phyloP scores from a whole-genome alignment of 345 rosid genomes.

The Clarkia xantiana region DNA sequence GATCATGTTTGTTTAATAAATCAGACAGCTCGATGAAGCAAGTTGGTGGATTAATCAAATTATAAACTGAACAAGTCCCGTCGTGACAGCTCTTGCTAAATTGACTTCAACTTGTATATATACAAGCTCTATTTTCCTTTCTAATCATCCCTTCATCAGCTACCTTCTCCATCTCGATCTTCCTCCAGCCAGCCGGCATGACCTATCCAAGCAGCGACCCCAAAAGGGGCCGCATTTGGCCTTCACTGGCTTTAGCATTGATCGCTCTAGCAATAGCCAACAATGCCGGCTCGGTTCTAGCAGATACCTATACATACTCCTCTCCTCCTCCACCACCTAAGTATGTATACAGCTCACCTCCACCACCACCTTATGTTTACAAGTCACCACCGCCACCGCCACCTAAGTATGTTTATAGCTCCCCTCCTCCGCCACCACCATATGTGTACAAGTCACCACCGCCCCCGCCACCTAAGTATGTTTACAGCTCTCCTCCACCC shows the following conservation, averaged over 20 bases:
- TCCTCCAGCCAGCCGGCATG: not conserved
- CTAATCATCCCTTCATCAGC: too few relatives aligned
- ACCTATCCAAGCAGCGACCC: not conserved
- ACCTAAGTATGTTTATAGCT: not conserved
- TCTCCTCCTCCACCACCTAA: slow-evolving; percentile 1
- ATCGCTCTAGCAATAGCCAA: not conserved
- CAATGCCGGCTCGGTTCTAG: not conserved
- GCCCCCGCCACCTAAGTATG: not conserved
- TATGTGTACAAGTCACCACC: not conserved
- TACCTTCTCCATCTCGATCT: too few relatives aligned
- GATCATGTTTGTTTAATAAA: too few relatives aligned
- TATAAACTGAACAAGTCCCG: too few relatives aligned
- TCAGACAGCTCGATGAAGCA: too few relatives aligned
- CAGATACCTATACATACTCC: not conserved
- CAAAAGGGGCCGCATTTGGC: not conserved
- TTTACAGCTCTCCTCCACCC: not conserved
- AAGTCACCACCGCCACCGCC: not conserved
- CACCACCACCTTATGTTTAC: not conserved
- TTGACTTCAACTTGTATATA: too few relatives aligned
- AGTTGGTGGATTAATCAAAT: too few relatives aligned
- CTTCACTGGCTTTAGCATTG: not conserved
- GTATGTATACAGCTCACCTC: not conserved
- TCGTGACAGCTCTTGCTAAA: too few relatives aligned
- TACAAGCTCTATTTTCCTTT: too few relatives aligned
- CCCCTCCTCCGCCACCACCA: slow-evolving; percentile 2